Conservation (phyloP, 2,329 filamentous ascomycete genomes). For the Cercospora sp. region DNA sequence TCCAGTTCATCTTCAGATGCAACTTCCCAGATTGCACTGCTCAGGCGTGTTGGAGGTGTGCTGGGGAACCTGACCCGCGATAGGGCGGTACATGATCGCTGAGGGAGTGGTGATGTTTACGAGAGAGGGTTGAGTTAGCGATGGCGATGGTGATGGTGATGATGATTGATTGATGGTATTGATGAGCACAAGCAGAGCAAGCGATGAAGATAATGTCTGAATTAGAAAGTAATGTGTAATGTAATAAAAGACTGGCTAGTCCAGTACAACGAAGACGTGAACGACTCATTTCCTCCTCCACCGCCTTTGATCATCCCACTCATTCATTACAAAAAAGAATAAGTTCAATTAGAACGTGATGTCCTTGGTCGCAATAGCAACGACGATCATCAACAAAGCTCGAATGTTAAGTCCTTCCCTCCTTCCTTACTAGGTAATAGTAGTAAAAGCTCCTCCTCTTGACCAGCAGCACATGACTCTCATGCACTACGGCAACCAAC, state of each 20-base stretch:
- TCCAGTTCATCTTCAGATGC: too few species aligned
- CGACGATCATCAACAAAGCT: neutral
- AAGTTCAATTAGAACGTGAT: neutral
- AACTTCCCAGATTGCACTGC: too few species aligned
- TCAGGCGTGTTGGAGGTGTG: too few species aligned
- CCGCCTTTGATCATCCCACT: neutral
- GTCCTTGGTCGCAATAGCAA: neutral
- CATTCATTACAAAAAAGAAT: neutral
- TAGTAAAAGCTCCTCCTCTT: neutral
- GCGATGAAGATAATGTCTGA: neutral
- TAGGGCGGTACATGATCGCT: too few species aligned
- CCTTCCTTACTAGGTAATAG: neutral
- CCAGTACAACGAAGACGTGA: neutral
- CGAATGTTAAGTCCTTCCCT: neutral
- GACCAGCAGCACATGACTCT: neutral
- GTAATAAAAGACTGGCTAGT: neutral
- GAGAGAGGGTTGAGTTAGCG: too few species aligned
- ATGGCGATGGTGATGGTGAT: too few species aligned
- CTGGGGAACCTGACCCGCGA: too few species aligned
- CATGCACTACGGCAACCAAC: neutral
- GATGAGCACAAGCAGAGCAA: neutral
- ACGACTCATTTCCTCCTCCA: neutral
- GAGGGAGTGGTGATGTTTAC: too few species aligned
- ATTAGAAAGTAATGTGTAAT: neutral
- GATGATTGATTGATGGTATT: too few species aligned